Evolutionary conservation across 2,329 filamentous ascomycete species (phyloP), one percentile per base, ranked within the genome.

Genomic region (Scedosporium aurantiacum): DNA sequence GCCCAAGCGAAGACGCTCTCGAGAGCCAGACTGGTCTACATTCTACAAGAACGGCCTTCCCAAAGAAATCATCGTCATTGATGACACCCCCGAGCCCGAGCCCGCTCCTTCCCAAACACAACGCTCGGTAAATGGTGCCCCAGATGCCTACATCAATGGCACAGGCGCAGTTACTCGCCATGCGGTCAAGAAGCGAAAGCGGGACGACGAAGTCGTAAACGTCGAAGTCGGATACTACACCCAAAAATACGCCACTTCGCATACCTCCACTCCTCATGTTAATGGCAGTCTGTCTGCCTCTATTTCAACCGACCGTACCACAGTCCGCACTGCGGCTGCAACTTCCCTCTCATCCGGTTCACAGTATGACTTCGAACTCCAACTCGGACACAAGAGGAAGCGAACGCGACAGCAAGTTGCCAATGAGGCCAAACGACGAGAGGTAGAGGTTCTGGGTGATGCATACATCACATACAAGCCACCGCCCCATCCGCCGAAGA

Each of bases 331-430:
- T 3, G 97, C 92, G 0, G 93, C 93, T 52, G 87, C 91, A 4
- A 97, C 94, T 0, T 97, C 93, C 4, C 75, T 84, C 50, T 85
- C 84, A 0, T 84, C 83, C 2, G 81, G 78, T 62, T 75, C 80
- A 63, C 80, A 83, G 55, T 87, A 89, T 69, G 86, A 89, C 58
- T 83, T 86, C 66, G 82, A 87, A 58, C 78, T 78, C 37, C 79
- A 82, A 60, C 78, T 84, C n/a, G 90, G 91, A 40, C 89, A 94
- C 73, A 97, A 97, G 78, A 84, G 92, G 69, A 97, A 96, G 76
- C 84, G 94, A 16, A 91, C 88, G 21, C 84, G 90, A 63, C 89
- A 92, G 66, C 89, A 92, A 66, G 81, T 87, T 61, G 88, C 90
- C 68, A 90, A 91, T 70, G 90, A 95, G 72, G 87, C 89, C 61